These are phyloP conservation scores for Salvia hispanica DNA, from an alignment of 257 asterid species.

Conservation along the genomic window DNA sequence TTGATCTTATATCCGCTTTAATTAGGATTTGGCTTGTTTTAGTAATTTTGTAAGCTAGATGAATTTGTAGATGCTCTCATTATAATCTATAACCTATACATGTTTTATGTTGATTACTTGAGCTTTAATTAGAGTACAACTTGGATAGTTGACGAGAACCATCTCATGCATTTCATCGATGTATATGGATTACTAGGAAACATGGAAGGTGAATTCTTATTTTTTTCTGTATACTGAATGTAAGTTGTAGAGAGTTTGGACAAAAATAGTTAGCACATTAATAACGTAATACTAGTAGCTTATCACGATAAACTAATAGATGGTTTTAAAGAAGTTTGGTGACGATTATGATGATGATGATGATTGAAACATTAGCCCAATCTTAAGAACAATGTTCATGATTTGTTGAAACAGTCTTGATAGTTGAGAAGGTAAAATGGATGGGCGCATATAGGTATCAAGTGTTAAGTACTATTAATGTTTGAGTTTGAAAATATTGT, in stretches of 20 bases:
- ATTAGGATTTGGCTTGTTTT: constrained; percentile 9
- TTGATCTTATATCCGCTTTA: background rate
- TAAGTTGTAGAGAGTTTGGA: constrained; percentile 8
- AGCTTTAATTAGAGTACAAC: background rate
- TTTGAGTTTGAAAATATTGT: background rate
- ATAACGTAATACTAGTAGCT: background rate
- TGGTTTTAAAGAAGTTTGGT: background rate
- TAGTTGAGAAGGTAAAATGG: constrained; percentile 17
- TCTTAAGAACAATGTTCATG: background rate
- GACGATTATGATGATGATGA: constrained; percentile 1
- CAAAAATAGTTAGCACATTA: constrained; percentile 6
- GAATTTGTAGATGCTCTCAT: background rate
- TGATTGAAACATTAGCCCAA: background rate
- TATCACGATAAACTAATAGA: constrained; percentile 6
- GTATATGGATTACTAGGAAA: background rate
- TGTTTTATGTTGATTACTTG: background rate
- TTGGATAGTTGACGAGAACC: background rate
- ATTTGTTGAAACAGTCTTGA: background rate
- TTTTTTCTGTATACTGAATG: constrained; percentile 9
- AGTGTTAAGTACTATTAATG: background rate
- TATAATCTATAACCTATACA: background rate
- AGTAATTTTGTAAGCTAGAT: constrained; percentile 8
- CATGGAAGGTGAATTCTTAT: background rate
- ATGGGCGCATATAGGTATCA: background rate
- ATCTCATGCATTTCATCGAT: background rate